Percentiles rank a stretch among this genome's conserved stretches.
Conservation (phyloP, 78 protist species). For the Chrysochromulina tobinii region DNA sequence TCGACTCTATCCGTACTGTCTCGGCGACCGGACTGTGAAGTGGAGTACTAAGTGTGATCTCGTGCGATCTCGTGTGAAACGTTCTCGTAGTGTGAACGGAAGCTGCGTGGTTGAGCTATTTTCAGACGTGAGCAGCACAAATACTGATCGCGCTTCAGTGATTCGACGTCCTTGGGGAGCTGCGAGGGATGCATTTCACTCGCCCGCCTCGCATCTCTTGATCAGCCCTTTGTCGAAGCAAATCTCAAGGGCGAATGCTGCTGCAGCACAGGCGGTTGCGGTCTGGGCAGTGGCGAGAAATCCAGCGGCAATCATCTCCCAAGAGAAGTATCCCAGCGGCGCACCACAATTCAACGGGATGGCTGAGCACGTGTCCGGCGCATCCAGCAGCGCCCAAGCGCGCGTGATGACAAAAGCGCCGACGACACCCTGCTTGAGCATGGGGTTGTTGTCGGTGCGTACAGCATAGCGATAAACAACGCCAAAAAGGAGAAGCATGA, state of each 20-base stretch:
- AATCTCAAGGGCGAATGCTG: background rate
- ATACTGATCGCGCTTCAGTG: too few species aligned
- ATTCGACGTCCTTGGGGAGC: too few species aligned
- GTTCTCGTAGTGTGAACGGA: too few species aligned
- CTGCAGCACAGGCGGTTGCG: background rate
- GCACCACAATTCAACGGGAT: slow-evolving; percentile 25
- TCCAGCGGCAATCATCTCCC: slow-evolving; percentile 17
- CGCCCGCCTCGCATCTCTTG: background rate
- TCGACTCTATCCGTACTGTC: too few species aligned
- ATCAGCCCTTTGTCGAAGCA: background rate
- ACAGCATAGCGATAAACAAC: slow-evolving; percentile 38
- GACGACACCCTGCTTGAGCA: slow-evolving; percentile 42
- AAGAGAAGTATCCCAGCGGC: slow-evolving; percentile 10
- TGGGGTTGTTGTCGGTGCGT: slow-evolving; percentile 13
- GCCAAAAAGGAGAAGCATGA: slow-evolving; percentile 32
- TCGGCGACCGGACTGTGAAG: too few species aligned
- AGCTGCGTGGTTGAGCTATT: too few species aligned
- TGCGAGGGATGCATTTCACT: too few species aligned
- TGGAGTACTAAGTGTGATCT: too few species aligned
- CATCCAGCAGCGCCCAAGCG: background rate
- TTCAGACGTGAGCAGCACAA: too few species aligned
- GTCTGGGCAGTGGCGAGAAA: background rate
- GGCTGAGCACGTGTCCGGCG: background rate
- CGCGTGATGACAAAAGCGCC: slow-evolving; percentile 42
- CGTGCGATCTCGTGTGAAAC: too few species aligned